A percentile compares a stretch with the other conserved stretches of the same genome.
Evolutionary conservation across 2,329 filamentous ascomycete genomes (phyloP).

Genomic region (Colletotrichum liriopes): DNA sequence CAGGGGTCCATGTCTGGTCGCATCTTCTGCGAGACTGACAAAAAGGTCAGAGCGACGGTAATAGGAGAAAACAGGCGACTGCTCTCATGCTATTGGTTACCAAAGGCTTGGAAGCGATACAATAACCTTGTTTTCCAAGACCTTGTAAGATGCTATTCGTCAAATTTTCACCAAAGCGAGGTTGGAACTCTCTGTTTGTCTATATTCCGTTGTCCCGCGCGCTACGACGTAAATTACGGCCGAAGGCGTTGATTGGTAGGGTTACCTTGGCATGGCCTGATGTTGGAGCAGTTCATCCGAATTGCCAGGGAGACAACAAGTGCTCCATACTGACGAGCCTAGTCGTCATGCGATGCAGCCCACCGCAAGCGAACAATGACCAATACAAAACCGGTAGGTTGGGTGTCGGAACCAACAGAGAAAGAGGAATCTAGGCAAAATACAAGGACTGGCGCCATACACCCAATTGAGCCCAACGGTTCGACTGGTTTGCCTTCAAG

Average conservation of each 20-base stretch:
- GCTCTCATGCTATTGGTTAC: not conserved
- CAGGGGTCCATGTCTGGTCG: not conserved
- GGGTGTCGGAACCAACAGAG: not conserved
- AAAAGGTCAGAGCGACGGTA: not conserved
- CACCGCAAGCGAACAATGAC: not conserved
- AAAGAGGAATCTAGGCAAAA: not conserved
- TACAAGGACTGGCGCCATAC: not conserved
- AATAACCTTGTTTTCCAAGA: not conserved
- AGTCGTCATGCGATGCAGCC: not conserved
- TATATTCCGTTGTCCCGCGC: not conserved
- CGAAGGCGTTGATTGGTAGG: not conserved
- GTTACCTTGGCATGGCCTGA: not conserved
- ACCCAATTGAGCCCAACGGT: no score
- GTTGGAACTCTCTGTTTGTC: not conserved
- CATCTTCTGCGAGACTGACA: not conserved
- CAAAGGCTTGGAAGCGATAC: not conserved
- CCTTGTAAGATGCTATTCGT: not conserved
- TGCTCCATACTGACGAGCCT: no score
- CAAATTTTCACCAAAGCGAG: constrained; percentile 1
- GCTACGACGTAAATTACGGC: constrained; percentile 5
- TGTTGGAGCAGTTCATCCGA: not conserved
- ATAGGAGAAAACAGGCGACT: not conserved
- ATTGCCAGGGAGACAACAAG: not conserved
- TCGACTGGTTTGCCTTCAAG: not conserved
- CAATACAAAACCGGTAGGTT: no score